Conservation (phyloP, 768 basidiomycete genomes). For the Mycena crocata region DNA sequence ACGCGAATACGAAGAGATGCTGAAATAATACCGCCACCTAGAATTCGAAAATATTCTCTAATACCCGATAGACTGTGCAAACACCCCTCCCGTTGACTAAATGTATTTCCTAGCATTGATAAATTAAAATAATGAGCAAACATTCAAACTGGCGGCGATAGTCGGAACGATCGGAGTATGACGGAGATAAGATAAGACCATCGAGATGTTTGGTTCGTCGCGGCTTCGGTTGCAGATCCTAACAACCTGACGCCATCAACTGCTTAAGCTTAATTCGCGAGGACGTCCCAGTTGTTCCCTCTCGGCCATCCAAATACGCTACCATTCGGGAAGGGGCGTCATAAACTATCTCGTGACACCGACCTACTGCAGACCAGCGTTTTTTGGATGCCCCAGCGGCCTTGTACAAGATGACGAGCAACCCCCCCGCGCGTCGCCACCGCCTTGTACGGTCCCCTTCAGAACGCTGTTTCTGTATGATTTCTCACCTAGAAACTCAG, state of each 20-base stretch:
- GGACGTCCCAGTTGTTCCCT: background rate
- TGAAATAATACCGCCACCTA: conserved; percentile 22
- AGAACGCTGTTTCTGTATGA: background rate
- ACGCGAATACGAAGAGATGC: conserved; percentile 3
- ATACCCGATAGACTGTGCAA: conserved; percentile 61
- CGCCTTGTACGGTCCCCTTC: conserved; percentile 1
- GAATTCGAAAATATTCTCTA: conserved; percentile 52
- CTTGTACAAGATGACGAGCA: background rate
- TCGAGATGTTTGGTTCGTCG: background rate
- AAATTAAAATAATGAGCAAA: background rate
- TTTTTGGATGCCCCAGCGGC: conserved; percentile 3
- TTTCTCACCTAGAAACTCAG: background rate
- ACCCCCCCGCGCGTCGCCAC: conserved; percentile 1
- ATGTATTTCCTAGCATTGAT: conserved; percentile 14
- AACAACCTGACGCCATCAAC: background rate
- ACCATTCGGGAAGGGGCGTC: too few relatives aligned
- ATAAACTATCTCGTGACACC: background rate
- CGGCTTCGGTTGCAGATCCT: background rate
- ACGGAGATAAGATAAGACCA: background rate
- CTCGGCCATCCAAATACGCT: background rate
- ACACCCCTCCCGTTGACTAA: conserved; percentile 37
- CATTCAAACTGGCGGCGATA: too few relatives aligned
- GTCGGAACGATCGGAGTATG: background rate
- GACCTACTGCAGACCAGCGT: background rate
- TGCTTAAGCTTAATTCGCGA: conserved; percentile 8